These are phyloP conservation scores for Luffa acutangula DNA, from an alignment of 306 rosid species.

Conservation along the genomic window DNA sequence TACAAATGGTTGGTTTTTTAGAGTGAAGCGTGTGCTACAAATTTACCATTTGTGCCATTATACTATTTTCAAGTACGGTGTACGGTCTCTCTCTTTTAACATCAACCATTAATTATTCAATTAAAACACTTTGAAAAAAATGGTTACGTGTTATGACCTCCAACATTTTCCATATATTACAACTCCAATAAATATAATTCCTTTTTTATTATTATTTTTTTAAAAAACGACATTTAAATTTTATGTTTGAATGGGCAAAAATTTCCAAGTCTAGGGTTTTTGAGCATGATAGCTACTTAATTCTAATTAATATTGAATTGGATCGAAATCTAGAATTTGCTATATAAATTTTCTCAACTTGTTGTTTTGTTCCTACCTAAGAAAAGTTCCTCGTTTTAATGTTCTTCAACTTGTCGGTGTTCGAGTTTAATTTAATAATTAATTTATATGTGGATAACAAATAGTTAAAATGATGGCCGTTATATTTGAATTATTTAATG, in stretches of 20 bases:
- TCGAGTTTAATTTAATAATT: background rate
- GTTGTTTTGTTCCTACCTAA: background rate
- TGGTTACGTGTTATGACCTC: background rate
- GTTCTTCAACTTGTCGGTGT: background rate
- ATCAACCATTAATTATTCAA: background rate
- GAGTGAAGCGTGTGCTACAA: background rate
- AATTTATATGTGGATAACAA: background rate
- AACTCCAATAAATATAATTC: background rate
- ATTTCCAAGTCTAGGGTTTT: background rate
- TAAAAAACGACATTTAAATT: background rate
- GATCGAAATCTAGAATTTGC: background rate
- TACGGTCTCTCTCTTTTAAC: background rate
- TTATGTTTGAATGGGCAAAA: background rate
- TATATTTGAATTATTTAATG: background rate
- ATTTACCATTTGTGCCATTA: background rate
- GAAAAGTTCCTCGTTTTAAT: background rate
- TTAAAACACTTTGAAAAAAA: background rate
- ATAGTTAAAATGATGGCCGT: background rate
- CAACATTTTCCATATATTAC: background rate
- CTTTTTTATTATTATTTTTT: background rate
- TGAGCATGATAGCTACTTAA: background rate
- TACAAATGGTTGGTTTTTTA: background rate
- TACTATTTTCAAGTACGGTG: background rate
- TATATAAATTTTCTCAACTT: background rate
- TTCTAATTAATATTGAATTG: background rate